phyloP scores from a whole-genome alignment of 352 stramenopile species.

The Globisporangium rhizosaccharum region DNA sequence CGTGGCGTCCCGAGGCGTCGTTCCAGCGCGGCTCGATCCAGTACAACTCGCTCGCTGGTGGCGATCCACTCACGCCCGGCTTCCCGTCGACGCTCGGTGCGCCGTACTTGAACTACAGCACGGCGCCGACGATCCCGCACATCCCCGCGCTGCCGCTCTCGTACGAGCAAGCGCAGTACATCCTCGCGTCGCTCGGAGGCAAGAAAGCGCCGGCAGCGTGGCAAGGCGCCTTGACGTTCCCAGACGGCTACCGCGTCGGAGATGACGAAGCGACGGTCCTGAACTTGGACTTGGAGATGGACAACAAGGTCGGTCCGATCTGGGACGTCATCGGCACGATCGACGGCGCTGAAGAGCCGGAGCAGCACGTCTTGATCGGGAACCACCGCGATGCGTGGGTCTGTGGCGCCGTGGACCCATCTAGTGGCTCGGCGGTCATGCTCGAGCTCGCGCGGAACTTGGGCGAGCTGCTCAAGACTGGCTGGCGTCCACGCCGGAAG shows the following conservation, averaged over 20 bases:
- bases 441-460: slow-evolving; percentile 80
- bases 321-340: slow-evolving; percentile 88
- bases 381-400: slow-evolving; percentile 92
- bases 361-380: slow-evolving; percentile 78
- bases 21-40: slow-evolving; percentile 86
- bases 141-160: slow-evolving; percentile 66
- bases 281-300: slow-evolving; percentile 59
- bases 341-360: slow-evolving; percentile 42
- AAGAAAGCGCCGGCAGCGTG: slow-evolving; percentile 44
- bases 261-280: slow-evolving; percentile 54
- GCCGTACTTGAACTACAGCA: slow-evolving; percentile 33
- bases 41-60: slow-evolving; percentile 69
- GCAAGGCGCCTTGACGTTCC: slow-evolving; percentile 57
- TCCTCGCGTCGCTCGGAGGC: slow-evolving; percentile 66
- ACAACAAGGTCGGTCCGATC: slow-evolving; percentile 76
- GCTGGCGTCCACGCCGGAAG: slow-evolving; percentile 66
- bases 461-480: slow-evolving; percentile 47
- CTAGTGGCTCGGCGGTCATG: slow-evolving; percentile 70
- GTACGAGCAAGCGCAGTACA: slow-evolving; percentile 76
- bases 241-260: slow-evolving; percentile 64
- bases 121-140: slow-evolving; percentile 52
- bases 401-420: slow-evolving; percentile 82
- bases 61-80: slow-evolving; percentile 61
- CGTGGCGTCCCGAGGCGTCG: slow-evolving; percentile 65
- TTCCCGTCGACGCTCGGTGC: slow-evolving; percentile 40